phyloP scores from a whole-genome alignment of 2,329 filamentous ascomycete genomes.

The Penicillium sp. region DNA sequence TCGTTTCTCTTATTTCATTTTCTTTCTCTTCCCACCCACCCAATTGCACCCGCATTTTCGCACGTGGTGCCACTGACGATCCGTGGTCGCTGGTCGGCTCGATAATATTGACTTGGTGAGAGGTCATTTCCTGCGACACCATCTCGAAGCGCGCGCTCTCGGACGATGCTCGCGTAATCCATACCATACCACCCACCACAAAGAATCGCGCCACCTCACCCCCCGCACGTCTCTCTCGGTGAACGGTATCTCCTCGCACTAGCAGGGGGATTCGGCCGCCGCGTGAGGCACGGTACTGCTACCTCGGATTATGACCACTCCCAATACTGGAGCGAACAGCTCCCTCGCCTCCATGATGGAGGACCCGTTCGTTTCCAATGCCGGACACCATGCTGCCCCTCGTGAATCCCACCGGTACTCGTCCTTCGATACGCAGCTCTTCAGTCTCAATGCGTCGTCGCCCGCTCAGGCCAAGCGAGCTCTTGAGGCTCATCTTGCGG shows the following conservation, averaged over 20 bases:
- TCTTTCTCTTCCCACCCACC: background rate
- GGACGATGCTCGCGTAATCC: constrained; percentile 37
- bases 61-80: constrained; percentile 15
- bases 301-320: constrained; percentile 20
- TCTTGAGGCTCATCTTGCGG: constrained; percentile 86
- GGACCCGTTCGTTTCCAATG: constrained; percentile 63
- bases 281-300: constrained; percentile 16
- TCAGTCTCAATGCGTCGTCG: constrained; percentile 79
- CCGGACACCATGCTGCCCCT: constrained; percentile 48
- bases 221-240: constrained; percentile 9
- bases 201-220: constrained; percentile 29
- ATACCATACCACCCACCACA: constrained; percentile 5
- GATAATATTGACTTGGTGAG: constrained; percentile 13
- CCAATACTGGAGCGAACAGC: constrained; percentile 19
- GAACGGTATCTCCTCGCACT: constrained; percentile 21
- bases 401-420: constrained; percentile 71
- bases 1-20: background rate
- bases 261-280: constrained; percentile 26
- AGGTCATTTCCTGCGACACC: constrained; percentile 8
- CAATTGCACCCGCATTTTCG: constrained; percentile 14
- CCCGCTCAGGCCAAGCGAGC: constrained; percentile 86
- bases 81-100: constrained; percentile 39
- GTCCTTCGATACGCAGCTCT: constrained; percentile 78
- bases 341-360: constrained; percentile 36
- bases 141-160: constrained; percentile 20